Conservation (phyloP, 306 rosid species). For the Casuarina equisetifolia region DNA sequence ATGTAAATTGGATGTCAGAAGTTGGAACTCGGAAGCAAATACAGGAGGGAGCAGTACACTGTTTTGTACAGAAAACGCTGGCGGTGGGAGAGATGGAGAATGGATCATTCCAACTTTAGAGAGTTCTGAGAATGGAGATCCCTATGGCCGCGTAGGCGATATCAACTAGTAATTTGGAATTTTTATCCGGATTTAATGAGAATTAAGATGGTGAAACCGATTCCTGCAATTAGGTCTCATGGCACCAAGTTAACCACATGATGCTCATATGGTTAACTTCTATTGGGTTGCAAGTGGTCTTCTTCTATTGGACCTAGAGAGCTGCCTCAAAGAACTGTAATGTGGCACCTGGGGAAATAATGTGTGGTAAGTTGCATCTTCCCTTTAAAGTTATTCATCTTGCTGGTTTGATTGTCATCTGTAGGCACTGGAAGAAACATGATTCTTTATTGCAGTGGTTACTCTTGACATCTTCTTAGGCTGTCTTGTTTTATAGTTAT, state of each 20-base stretch:
- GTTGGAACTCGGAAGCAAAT: slow-evolving; percentile 24
- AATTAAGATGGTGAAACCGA: slow-evolving; percentile 2
- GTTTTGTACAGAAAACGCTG: slow-evolving; percentile 26
- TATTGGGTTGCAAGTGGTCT: slow-evolving; percentile 6
- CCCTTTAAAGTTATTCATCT: neutral
- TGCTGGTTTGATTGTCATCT: neutral
- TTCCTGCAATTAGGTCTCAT: no score
- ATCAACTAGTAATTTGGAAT: neutral
- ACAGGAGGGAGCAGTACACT: slow-evolving; percentile 24
- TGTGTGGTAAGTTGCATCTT: neutral
- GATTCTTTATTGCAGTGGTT: neutral
- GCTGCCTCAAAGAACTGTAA: neutral
- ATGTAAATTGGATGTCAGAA: no score
- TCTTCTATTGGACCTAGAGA: neutral
- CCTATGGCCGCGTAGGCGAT: slow-evolving; percentile 9
- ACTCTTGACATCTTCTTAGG: neutral
- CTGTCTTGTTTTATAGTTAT: neutral
- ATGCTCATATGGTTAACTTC: no score
- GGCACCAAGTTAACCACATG: no score
- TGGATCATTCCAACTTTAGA: slow-evolving; percentile 66
- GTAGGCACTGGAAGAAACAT: neutral
- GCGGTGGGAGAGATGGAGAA: slow-evolving; percentile 46
- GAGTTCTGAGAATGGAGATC: slow-evolving; percentile 38
- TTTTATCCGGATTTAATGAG: neutral
- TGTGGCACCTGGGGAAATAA: neutral